phyloP scores from a whole-genome alignment of 306 rosid species.

The Hippophae gyantsensis region DNA sequence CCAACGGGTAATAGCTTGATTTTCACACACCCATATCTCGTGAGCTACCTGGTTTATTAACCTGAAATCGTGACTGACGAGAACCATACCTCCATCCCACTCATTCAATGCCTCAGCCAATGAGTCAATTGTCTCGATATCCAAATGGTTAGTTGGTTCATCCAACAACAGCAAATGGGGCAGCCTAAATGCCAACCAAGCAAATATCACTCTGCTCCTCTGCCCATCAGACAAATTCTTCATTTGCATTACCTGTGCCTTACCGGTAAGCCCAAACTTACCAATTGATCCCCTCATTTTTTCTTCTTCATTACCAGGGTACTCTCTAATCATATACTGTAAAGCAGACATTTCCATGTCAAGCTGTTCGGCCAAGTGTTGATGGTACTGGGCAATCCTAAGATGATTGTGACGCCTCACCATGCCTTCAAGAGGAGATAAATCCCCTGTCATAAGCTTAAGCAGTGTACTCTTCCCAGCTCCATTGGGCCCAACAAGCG shows the following conservation, averaged over 20 bases:
- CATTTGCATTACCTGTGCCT: constrained; percentile 97
- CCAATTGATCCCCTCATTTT: constrained; percentile 93
- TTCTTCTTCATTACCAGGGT: constrained; percentile 95
- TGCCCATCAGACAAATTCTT: constrained; percentile 95
- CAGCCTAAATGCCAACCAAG: constrained; percentile 92
- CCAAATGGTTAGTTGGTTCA: constrained; percentile 96
- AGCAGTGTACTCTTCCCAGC: constrained; percentile 97
- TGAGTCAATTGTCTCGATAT: constrained; percentile 91
- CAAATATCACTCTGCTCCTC: constrained; percentile 85
- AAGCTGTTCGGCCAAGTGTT: constrained; percentile 86
- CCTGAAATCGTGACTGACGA: constrained; percentile 97
- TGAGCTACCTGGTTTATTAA: constrained; percentile 95
- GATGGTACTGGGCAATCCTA: constrained; percentile 91
- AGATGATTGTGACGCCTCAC: constrained; percentile 96
- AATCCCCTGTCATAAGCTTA: constrained; percentile 95
- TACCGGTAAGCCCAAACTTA: constrained; percentile 80
- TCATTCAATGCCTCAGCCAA: constrained; percentile 94
- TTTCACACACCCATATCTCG: constrained; percentile 96
- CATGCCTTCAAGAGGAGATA: constrained; percentile 86
- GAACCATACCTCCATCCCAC: constrained; percentile 98
- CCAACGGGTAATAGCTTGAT: constrained; percentile 85
- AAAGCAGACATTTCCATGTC: constrained; percentile 86
- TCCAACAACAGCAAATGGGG: constrained; percentile 85
- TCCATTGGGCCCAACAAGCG: constrained; percentile 97
- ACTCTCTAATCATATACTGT: constrained; percentile 70